Evolutionary conservation across 2,329 filamentous ascomycete species (phyloP).

Genomic region (Neonectria coccinea): DNA sequence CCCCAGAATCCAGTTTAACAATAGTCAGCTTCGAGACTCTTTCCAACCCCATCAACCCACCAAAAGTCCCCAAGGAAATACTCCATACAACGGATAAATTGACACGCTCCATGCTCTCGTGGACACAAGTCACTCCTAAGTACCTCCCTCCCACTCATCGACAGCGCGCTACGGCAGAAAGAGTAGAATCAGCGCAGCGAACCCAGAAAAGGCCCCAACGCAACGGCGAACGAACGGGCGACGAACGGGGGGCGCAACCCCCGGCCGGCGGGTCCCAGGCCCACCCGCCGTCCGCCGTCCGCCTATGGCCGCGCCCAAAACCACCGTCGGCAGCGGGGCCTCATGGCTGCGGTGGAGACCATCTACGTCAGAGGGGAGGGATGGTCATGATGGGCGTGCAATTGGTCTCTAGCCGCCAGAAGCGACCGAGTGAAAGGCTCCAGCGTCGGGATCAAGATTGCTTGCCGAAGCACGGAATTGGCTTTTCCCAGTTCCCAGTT

Average conservation of each 20-base stretch:
- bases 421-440: slow-evolving; percentile 9
- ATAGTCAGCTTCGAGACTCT: not conserved
- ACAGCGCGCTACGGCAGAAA: slow-evolving; percentile 4
- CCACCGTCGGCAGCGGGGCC: slow-evolving; percentile 31
- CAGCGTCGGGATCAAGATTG: not conserved
- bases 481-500: not conserved
- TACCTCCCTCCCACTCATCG: slow-evolving; percentile 10
- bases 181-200: slow-evolving; percentile 9
- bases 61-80: not conserved
- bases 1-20: not conserved
- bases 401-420: slow-evolving; percentile 17
- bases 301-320: slow-evolving; percentile 38
- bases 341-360: slow-evolving; percentile 32
- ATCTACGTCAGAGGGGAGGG: slow-evolving; percentile 38
- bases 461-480: not conserved
- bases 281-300: slow-evolving; percentile 19
- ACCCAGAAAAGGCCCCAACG: not conserved
- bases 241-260: slow-evolving; percentile 13
- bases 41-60: not conserved
- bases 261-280: slow-evolving; percentile 18
- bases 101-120: slow-evolving; percentile 1
- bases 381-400: not conserved
- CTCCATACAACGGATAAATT: not conserved
- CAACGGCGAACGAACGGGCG: slow-evolving; percentile 9
- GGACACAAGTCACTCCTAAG: slow-evolving; percentile 22